A percentile compares a stretch with the other conserved stretches of the same genome.
Evolutionary conservation across 2,329 filamentous ascomycete species (phyloP).

Genomic region (Elsinoe ampelina): DNA sequence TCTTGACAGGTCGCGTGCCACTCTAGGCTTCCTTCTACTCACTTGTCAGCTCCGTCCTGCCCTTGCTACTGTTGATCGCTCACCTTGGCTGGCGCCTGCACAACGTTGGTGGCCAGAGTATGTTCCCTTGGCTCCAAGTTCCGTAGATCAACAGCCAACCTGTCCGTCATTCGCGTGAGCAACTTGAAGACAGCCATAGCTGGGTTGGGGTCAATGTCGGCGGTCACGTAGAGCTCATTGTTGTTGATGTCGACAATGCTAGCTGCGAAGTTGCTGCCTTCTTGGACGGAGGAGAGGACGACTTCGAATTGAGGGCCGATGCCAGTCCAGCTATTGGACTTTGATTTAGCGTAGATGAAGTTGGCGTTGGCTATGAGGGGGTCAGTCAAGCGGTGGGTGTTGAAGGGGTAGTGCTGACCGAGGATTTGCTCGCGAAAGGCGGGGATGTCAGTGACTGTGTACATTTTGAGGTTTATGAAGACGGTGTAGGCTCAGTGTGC

Average conservation of each 20-base stretch:
- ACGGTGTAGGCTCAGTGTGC: neutral
- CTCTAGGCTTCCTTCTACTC: too few species aligned
- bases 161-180: neutral
- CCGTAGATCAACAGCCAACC: neutral
- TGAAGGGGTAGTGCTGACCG: neutral
- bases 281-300: conserved; percentile 4
- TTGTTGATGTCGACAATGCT: conserved; percentile 11
- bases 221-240: neutral
- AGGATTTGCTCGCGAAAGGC: conserved; percentile 1
- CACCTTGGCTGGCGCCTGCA: neutral
- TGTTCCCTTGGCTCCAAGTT: neutral
- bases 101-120: neutral
- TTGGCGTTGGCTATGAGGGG: conserved; percentile 2
- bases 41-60: too few species aligned
- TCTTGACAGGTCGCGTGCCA: too few species aligned
- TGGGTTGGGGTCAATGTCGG: neutral
- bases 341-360: neutral
- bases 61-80: too few species aligned
- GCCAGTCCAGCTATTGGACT: neutral
- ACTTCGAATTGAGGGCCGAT: conserved; percentile 5
- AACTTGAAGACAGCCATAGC: conserved; percentile 9
- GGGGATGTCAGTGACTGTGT: conserved; percentile 11
- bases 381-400: neutral
- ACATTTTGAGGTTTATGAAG: conserved; percentile 5
- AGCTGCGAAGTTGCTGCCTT: conserved; percentile 7